Conservation (phyloP, 495 filamentous ascomycete species). For the Neurospora sp. region DNA sequence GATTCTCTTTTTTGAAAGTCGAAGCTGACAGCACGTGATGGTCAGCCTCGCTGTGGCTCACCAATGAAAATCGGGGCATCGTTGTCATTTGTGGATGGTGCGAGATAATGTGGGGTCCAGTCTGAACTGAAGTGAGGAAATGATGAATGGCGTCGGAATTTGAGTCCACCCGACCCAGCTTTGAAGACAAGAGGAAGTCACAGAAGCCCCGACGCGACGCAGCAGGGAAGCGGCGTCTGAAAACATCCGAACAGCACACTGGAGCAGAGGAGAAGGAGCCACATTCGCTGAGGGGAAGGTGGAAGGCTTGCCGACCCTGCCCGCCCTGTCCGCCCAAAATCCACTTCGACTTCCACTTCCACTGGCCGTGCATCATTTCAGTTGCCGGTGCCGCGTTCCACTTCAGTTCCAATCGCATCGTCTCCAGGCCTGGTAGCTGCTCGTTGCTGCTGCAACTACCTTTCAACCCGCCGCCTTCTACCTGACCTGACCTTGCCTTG, state of each 20-base stretch:
- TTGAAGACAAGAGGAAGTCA: neutral
- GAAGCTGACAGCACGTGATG: neutral
- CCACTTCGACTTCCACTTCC: neutral
- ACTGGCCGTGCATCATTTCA: neutral
- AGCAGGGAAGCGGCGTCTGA: neutral
- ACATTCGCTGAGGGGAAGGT: neutral
- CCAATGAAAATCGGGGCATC: neutral
- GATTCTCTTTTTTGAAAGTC: neutral
- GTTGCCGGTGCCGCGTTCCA: neutral
- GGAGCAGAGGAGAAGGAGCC: neutral
- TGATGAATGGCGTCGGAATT: neutral
- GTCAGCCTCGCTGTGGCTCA: neutral
- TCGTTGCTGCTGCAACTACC: neutral
- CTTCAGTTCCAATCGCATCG: neutral
- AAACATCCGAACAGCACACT: neutral
- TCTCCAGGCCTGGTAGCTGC: neutral
- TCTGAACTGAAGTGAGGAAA: neutral
- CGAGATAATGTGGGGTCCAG: neutral
- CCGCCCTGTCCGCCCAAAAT: neutral
- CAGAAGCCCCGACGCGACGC: neutral
- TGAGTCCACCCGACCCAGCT: neutral
- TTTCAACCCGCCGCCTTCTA: neutral
- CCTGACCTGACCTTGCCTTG: neutral
- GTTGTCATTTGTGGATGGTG: neutral
- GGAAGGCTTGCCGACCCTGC: neutral